Conservation (phyloP, 306 rosid species). For the Begonia fuchsioides region DNA sequence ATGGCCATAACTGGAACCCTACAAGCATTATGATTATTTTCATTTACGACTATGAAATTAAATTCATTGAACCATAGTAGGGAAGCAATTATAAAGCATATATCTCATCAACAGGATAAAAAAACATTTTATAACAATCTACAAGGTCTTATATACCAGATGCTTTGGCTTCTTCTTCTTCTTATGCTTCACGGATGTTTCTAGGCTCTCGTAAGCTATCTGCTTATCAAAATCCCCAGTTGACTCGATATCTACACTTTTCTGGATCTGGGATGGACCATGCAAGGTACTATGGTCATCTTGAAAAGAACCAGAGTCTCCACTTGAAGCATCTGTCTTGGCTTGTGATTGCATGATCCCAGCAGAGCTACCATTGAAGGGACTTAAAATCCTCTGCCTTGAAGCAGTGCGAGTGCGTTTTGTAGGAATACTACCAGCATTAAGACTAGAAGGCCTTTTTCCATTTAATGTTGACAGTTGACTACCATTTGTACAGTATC, state of each 20-base stretch:
- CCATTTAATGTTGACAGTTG: conserved; percentile 43
- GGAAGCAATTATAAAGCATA: conserved; percentile 5
- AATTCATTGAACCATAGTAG: conserved; percentile 16
- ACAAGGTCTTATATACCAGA: conserved; percentile 39
- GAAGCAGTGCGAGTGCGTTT: conserved; percentile 85
- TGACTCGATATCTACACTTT: conserved; percentile 87
- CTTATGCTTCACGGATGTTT: conserved; percentile 78
- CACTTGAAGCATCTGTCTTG: conserved; percentile 95
- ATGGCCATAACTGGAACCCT: conserved; percentile 71
- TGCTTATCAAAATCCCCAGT: conserved; percentile 68
- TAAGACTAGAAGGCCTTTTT: conserved; percentile 64
- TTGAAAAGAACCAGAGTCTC: conserved; percentile 93
- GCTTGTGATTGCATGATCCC: conserved; percentile 49
- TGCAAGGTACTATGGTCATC: conserved; percentile 86
- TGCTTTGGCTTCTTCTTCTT: conserved; percentile 85
- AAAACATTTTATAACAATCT: conserved; percentile 7
- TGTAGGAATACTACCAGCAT: conserved; percentile 66
- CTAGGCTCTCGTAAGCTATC: conserved; percentile 65
- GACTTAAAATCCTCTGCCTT: conserved; percentile 82
- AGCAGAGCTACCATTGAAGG: conserved; percentile 40
- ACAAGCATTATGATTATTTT: conserved; percentile 8
- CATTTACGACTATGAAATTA: conserved; percentile 3
- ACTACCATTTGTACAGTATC: conserved; percentile 35
- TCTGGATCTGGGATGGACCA: conserved; percentile 69
- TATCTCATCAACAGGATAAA: conserved; percentile 3